Base-by-base conservation (phyloP, 257 asterid genomes). In the Gentiana macrophylla region DNA sequence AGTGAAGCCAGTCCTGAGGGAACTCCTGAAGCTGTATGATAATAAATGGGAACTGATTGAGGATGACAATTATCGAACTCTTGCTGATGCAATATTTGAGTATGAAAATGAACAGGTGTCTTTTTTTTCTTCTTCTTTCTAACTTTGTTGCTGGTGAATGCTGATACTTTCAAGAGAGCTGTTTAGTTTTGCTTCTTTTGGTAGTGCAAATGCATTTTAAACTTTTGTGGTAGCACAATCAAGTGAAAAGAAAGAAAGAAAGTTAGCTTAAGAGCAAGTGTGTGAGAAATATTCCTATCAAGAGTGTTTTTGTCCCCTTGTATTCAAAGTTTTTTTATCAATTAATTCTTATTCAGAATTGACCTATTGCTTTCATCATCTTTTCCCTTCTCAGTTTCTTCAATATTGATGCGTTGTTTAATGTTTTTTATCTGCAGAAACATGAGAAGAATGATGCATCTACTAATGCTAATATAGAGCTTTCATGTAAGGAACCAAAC, bases 51-150 rank as follows among this genome's bases (percentile, higher is more conserved):
- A 56, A 6, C 73, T 72, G 33, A 86, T 86, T 11, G 93, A 83
- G 72, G 93, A 77, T 38, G 76, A 72, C 33, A 83, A 69, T 35
- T 83, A 78, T 32, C 78, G 77, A 32, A 63, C 81, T 1, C 86
- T 86, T 52, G 89, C 70, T 51, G 86, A 83, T 71, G 80, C 86
- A 48, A 80, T 83, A 64, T 75, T 83, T 51, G 87, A 86, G 33
- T n/a, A 6, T 11, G 73, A 74, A 41, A 84, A 74, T 4, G 82
- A 85, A 3, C 49, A 79, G 86, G 91, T 78, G n/a, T n/a, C n/a
- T n/a, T n/a, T n/a, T n/a, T 53, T 33, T 69, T 37, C 12, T 8
- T 33, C 24, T 3, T 7, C 6, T 4, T 33, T 61, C 43, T 32
- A 11, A 33, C 33, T 61, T 3, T 12, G 12, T 34, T 8, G 5